These are phyloP conservation scores for Tylopilus orsonianus DNA, from an alignment of 1,284 basidiomycete genomes.

Conservation along the genomic window DNA sequence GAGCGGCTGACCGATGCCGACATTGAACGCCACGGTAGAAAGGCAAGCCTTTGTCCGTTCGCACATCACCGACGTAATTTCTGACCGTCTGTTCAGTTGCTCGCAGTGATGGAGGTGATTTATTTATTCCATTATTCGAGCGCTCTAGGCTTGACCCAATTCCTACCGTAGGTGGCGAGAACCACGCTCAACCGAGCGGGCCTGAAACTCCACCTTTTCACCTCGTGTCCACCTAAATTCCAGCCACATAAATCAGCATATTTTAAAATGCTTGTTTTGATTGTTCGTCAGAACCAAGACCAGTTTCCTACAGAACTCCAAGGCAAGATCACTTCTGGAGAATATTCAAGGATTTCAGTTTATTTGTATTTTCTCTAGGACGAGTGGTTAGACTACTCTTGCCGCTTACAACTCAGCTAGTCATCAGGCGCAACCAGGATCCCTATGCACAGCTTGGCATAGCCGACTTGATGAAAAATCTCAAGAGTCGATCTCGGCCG, in stretches of 20 bases:
- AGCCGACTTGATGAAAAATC: slow-evolving; percentile 34
- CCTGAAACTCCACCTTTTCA: slow-evolving; percentile 37
- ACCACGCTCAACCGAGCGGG: slow-evolving; percentile 34
- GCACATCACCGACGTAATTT: neutral
- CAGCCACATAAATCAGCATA: slow-evolving; percentile 36
- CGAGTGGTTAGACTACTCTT: slow-evolving; percentile 32
- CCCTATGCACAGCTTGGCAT: slow-evolving; percentile 38
- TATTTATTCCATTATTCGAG: slow-evolving; percentile 6
- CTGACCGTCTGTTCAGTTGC: slow-evolving; percentile 25
- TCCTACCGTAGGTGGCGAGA: slow-evolving; percentile 32
- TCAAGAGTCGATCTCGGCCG: slow-evolving; percentile 19
- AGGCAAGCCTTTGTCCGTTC: slow-evolving; percentile 23
- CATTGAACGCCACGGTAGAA: slow-evolving; percentile 32
- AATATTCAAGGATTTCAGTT: slow-evolving; percentile 2
- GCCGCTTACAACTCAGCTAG: slow-evolving; percentile 29
- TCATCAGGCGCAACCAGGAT: slow-evolving; percentile 30
- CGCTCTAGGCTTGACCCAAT: slow-evolving; percentile 2
- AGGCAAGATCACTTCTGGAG: slow-evolving; percentile 13
- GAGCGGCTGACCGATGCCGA: slow-evolving; percentile 24
- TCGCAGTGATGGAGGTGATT: slow-evolving; percentile 34
- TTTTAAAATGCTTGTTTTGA: slow-evolving; percentile 36
- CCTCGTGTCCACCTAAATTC: slow-evolving; percentile 32
- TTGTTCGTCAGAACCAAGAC: slow-evolving; percentile 27
- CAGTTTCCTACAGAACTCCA: slow-evolving; percentile 28
- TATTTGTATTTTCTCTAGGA: slow-evolving; percentile 15